Percentiles rank a stretch among this genome's conserved stretches.
Conservation (phyloP, 2,329 filamentous ascomycete genomes). For the Clarireedia sp. region DNA sequence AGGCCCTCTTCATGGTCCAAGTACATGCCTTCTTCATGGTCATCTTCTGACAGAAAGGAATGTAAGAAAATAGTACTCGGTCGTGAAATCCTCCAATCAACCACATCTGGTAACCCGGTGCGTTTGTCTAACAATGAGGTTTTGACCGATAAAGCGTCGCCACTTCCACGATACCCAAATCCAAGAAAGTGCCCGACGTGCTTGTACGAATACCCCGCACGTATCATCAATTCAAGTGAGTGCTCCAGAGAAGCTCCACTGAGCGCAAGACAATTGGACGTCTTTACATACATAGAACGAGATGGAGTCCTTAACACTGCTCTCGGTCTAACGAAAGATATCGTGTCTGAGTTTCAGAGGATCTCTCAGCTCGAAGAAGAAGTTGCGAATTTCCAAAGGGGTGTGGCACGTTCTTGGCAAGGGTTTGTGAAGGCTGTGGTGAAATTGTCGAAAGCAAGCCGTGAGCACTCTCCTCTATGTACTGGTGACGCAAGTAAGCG, state of each 20-base stretch:
- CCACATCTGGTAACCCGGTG: neutral
- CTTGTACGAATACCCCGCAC: neutral
- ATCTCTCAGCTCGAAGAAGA: neutral
- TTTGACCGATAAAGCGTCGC: neutral
- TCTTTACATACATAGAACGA: constrained; percentile 4
- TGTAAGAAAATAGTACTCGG: too few relatives aligned
- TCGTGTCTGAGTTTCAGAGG: neutral
- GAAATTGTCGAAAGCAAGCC: too few relatives aligned
- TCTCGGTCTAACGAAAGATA: constrained; percentile 1
- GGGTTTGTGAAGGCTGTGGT: too few relatives aligned
- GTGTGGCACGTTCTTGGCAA: too few relatives aligned
- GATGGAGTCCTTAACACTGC: constrained; percentile 3
- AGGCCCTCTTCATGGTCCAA: too few relatives aligned
- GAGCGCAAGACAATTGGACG: neutral
- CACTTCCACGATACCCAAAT: neutral
- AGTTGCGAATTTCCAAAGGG: neutral
- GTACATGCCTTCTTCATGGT: too few relatives aligned
- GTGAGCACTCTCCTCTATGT: neutral
- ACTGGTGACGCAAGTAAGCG: too few relatives aligned
- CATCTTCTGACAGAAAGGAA: too few relatives aligned
- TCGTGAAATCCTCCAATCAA: neutral
- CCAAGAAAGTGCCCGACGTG: neutral
- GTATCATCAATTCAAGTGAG: neutral
- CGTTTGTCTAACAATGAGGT: neutral
- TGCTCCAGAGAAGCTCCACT: neutral